phyloP scores from a whole-genome alignment of 768 basidiomycete genomes.

The Sistotremastrum suecicum region DNA sequence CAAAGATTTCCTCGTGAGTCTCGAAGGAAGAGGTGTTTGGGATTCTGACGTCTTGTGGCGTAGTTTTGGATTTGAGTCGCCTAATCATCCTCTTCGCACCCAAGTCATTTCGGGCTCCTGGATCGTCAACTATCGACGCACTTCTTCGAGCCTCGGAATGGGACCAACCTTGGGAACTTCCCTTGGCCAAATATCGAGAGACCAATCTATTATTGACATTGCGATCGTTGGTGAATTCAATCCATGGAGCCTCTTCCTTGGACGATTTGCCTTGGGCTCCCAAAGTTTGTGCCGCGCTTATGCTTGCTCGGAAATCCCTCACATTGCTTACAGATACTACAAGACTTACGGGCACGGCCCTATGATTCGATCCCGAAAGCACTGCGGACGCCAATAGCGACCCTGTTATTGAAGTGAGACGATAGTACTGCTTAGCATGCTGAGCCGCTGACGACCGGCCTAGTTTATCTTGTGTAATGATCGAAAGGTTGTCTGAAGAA shows the following conservation, averaged over 20 bases:
- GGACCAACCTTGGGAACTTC: constrained; percentile 36
- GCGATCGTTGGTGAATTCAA: constrained; percentile 66
- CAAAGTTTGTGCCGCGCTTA: constrained; percentile 25
- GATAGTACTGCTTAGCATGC: not conserved
- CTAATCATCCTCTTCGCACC: constrained; percentile 55
- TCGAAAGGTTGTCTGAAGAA: not conserved
- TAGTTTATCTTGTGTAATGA: too few species aligned
- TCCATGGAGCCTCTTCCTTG: constrained; percentile 38
- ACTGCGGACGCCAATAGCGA: constrained; percentile 66
- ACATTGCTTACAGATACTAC: constrained; percentile 36
- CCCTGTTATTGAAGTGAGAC: constrained; percentile 79
- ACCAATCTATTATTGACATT: constrained; percentile 75
- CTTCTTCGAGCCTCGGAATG: constrained; percentile 54
- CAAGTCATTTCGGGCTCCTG: constrained; percentile 30
- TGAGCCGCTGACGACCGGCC: not conserved
- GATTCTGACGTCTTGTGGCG: not conserved
- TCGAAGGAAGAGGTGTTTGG: not conserved
- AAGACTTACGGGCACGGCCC: constrained; percentile 32
- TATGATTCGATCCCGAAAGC: constrained; percentile 48
- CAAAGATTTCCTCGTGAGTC: constrained; percentile 57
- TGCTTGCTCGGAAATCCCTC: constrained; percentile 1
- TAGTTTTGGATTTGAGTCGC: constrained; percentile 80
- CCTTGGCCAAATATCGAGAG: constrained; percentile 58
- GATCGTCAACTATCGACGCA: constrained; percentile 22
- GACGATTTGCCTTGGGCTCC: constrained; percentile 35